Percentiles rank a stretch among this genome's conserved stretches.
Evolutionary conservation across 2,329 filamentous ascomycete genomes (phyloP).

Genomic region (Akanthomyces lecanii): DNA sequence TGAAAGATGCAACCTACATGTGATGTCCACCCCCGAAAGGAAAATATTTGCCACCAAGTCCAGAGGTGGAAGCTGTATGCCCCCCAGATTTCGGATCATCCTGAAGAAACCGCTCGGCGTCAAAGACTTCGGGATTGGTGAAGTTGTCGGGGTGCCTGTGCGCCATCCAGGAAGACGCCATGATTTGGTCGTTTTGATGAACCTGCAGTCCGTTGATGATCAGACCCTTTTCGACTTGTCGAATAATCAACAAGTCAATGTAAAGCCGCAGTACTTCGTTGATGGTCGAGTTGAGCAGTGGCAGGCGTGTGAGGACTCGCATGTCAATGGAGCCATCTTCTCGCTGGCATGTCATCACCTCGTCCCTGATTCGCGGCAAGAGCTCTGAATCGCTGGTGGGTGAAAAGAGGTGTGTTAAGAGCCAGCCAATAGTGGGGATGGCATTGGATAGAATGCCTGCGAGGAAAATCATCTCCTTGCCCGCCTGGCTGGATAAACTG

Average conservation of each 20-base stretch:
- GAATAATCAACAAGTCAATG: constrained; percentile 1
- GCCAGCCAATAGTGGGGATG: background rate
- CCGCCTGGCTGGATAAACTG: background rate
- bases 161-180: constrained; percentile 2
- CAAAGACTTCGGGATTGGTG: background rate
- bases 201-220: background rate
- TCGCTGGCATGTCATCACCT: background rate
- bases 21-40: constrained; percentile 1
- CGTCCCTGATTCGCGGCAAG: background rate
- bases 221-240: background rate
- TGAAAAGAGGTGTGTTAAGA: background rate
- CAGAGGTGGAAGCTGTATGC: background rate
- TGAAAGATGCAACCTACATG: background rate
- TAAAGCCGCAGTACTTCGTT: background rate
- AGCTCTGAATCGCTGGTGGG: background rate
- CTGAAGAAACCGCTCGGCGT: constrained; percentile 1
- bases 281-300: constrained; percentile 1
- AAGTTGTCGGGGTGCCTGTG: constrained; percentile 1
- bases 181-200: constrained; percentile 3
- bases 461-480: constrained; percentile 1
- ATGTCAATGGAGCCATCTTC: background rate
- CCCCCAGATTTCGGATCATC: background rate
- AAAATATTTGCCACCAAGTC: background rate
- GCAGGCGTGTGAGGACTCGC: background rate
- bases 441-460: constrained; percentile 1